Conservation (phyloP, 768 basidiomycete genomes). For the Leccinellum rugosiceps region DNA sequence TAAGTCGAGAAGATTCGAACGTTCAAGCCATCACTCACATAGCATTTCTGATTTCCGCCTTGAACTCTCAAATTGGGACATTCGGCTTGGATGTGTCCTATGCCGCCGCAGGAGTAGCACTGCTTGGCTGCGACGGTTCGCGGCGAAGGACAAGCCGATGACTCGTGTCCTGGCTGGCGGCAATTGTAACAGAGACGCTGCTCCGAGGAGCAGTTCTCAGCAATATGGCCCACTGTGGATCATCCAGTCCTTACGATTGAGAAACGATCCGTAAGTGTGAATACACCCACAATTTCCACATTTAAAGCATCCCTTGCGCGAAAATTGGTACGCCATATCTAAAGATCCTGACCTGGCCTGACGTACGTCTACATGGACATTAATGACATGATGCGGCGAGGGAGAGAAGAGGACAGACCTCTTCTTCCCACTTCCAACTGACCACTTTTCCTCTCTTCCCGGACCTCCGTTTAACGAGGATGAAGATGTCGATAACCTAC, state of each 20-base stretch:
- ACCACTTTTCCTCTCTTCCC: constrained; percentile 63
- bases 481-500: constrained; percentile 39
- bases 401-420: constrained; percentile 40
- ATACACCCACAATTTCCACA: constrained; percentile 80
- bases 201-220: constrained; percentile 86
- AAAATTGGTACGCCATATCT: constrained; percentile 76
- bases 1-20: not conserved
- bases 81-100: constrained; percentile 88
- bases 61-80: constrained; percentile 78
- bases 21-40: constrained; percentile 47
- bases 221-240: constrained; percentile 81
- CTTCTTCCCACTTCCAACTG: constrained; percentile 74
- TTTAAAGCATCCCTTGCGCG: constrained; percentile 89
- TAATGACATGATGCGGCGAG: constrained; percentile 10
- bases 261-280: constrained; percentile 8
- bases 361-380: constrained; percentile 38
- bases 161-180: constrained; percentile 92
- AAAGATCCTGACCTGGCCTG: constrained; percentile 41
- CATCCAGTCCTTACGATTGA: constrained; percentile 13
- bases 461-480: constrained; percentile 62
- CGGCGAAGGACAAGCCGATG: constrained; percentile 81
- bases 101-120: constrained; percentile 90
- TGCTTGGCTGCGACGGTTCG: constrained; percentile 82
- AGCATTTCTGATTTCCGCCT: constrained; percentile 74
- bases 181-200: constrained; percentile 94